Conservation (phyloP, 495 filamentous ascomycete species). For the Aspergillus hancockii region DNA sequence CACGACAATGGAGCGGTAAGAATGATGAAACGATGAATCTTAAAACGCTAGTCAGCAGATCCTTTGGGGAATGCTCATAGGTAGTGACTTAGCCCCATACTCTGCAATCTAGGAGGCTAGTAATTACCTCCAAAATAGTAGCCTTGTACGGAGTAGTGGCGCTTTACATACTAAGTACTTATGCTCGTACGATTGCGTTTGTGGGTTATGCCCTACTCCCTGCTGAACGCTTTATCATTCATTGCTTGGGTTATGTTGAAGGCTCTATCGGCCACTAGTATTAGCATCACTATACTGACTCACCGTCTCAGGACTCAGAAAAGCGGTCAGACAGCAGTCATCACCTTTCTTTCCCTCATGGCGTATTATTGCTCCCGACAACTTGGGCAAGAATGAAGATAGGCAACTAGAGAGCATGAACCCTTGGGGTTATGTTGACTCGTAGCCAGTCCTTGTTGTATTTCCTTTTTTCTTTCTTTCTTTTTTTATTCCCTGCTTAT, state of each 20-base stretch:
- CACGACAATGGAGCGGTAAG: slow-evolving; percentile 17
- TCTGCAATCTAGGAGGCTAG: neutral
- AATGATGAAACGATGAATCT: slow-evolving; percentile 23
- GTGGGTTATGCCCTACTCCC: neutral
- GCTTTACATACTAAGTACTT: neutral
- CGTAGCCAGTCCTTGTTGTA: neutral
- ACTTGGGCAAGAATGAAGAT: slow-evolving; percentile 3
- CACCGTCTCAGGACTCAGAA: slow-evolving; percentile 2
- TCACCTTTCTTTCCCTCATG: neutral
- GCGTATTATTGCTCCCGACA: slow-evolving; percentile 5
- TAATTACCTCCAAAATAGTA: neutral
- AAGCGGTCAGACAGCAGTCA: slow-evolving; percentile 15
- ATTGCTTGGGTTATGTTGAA: neutral
- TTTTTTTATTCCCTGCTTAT: neutral
- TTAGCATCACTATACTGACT: neutral
- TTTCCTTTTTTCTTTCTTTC: neutral
- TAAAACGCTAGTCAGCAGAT: slow-evolving; percentile 20
- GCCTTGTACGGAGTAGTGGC: neutral
- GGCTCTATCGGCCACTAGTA: neutral
- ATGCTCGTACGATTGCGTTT: neutral
- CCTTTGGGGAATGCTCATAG: slow-evolving; percentile 11
- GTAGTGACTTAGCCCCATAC: neutral
- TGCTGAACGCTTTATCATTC: neutral
- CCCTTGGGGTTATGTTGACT: neutral
- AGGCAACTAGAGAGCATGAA: neutral